Conservation (phyloP, 1,284 basidiomycete genomes). For the Apiotrichum akiyoshidainum region DNA sequence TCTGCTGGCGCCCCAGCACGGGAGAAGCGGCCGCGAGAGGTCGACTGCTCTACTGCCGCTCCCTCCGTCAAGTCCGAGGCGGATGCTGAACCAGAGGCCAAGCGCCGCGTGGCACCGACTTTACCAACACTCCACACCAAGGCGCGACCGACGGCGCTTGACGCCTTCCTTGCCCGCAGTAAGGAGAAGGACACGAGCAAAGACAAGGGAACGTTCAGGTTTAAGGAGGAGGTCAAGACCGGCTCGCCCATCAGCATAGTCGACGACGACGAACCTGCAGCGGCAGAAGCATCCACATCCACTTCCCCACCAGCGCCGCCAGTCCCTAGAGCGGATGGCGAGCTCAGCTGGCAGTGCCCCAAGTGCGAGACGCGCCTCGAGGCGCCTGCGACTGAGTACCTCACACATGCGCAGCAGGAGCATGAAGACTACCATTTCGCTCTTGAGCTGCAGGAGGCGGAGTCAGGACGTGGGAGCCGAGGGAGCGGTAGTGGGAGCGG, state of each 20-base stretch:
- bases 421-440: constrained; percentile 87
- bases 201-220: too few relatives aligned
- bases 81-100: constrained; percentile 13
- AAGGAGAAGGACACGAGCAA: background rate
- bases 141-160: constrained; percentile 26
- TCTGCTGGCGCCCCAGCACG: background rate
- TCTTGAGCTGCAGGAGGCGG: constrained; percentile 59
- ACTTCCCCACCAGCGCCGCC: background rate
- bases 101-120: constrained; percentile 22
- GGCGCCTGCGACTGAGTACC: constrained; percentile 6
- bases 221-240: too few relatives aligned
- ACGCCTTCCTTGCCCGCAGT: constrained; percentile 26
- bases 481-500: constrained; percentile 13
- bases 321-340: background rate
- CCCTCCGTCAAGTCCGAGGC: too few relatives aligned
- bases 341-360: constrained; percentile 30
- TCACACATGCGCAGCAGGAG: constrained; percentile 59
- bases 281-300: background rate
- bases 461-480: constrained; percentile 4
- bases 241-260: background rate
- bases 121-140: constrained; percentile 31
- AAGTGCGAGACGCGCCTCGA: constrained; percentile 24
- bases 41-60: constrained; percentile 4
- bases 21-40: constrained; percentile 2
- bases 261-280: background rate